A percentile compares a stretch with the other conserved stretches of the same genome.
These are phyloP conservation scores for Arthrobotrys pseudoclavata DNA, from an alignment of 2,329 filamentous ascomycete species.

Conservation along the genomic window DNA sequence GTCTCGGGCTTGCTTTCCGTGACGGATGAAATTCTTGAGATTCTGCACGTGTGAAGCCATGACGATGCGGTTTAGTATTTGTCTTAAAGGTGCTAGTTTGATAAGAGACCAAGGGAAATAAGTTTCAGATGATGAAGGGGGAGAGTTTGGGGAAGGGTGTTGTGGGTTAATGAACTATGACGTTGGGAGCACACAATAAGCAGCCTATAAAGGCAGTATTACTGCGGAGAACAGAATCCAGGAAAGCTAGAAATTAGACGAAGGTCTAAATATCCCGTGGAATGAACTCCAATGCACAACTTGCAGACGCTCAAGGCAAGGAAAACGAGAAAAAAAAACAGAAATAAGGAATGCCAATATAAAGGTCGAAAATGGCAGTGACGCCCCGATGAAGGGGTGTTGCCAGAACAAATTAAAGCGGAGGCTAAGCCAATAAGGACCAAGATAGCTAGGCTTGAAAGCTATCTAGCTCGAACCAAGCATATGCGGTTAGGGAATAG, in stretches of 20 bases:
- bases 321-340: constrained; percentile 3
- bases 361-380: constrained; percentile 16
- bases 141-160: constrained; percentile 6
- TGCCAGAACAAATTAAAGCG: constrained; percentile 6
- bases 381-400: not conserved
- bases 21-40: constrained; percentile 97
- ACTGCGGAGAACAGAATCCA: not conserved
- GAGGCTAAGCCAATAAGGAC: constrained; percentile 1
- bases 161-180: constrained; percentile 5
- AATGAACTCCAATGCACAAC: constrained; percentile 6
- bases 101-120: not conserved
- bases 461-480: constrained; percentile 2
- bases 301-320: constrained; percentile 9
- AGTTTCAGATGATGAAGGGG: constrained; percentile 2
- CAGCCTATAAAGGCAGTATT: constrained; percentile 5
- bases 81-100: constrained; percentile 12
- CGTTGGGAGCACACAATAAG: not conserved
- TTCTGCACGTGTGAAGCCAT: constrained; percentile 81
- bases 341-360: constrained; percentile 32
- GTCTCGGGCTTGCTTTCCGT: constrained; percentile 92
- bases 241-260: not conserved
- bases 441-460: constrained; percentile 10
- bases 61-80: constrained; percentile 67
- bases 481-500: not conserved
- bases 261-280: not conserved